phyloP scores from a whole-genome alignment of 768 basidiomycete genomes.

The Termitomyces bulborhizus region DNA sequence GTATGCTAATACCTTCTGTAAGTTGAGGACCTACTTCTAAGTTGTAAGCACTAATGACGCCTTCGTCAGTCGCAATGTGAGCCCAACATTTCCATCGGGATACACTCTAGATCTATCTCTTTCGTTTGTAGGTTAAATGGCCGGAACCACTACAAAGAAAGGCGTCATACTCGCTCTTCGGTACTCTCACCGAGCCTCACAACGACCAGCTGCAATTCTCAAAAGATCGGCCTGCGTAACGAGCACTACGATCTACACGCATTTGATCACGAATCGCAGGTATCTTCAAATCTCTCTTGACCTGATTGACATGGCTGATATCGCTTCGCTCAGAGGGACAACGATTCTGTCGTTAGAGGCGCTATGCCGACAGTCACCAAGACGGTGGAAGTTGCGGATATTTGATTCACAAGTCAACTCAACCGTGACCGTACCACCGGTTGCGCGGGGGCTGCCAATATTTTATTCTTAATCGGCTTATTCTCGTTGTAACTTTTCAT shows the following conservation, averaged over 20 bases:
- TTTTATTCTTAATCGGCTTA: neutral
- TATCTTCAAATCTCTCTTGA: neutral
- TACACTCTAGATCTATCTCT: neutral
- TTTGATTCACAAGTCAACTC: conserved; percentile 6
- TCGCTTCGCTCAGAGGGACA: neutral
- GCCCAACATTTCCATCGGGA: neutral
- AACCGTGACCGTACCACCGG: neutral
- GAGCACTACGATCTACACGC: conserved; percentile 11
- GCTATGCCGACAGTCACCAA: conserved; percentile 19
- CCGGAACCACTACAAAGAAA: conserved; percentile 14
- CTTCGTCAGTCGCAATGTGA: conserved; percentile 27
- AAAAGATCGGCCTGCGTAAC: conserved; percentile 1
- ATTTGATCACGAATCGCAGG: conserved; percentile 5
- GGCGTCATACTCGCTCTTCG: conserved; percentile 1
- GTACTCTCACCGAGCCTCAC: conserved; percentile 3
- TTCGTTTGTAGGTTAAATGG: conserved; percentile 16
- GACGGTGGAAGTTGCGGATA: conserved; percentile 16
- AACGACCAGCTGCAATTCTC: neutral
- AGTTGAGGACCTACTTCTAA: conserved; percentile 14
- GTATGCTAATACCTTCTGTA: conserved; percentile 45
- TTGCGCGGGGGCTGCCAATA: neutral
- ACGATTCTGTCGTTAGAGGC: neutral
- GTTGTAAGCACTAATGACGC: neutral
- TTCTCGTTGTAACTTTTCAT: neutral
- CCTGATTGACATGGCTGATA: neutral